Percentiles rank a stretch among this genome's conserved stretches.
phyloP scores from a whole-genome alignment of 257 asterid species.

The Nicotiana obtusifolia region DNA sequence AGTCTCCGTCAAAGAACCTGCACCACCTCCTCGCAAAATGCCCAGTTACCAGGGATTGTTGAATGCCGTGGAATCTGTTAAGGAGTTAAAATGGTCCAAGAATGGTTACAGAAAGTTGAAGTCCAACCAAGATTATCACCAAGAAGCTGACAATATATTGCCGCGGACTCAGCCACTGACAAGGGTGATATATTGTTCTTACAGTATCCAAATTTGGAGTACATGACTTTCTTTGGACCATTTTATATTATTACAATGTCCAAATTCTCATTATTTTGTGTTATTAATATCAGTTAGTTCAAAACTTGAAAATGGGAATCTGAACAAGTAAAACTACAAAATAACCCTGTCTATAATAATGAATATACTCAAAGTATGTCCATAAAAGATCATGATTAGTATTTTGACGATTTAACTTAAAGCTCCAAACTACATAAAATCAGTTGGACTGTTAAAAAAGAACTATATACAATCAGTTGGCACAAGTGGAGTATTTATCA shows the following conservation, averaged over 20 bases:
- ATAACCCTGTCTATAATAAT: neutral
- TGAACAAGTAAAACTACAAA: neutral
- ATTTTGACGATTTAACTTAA: neutral
- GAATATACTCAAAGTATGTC: neutral
- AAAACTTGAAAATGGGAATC: neutral
- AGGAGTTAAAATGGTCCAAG: conserved; percentile 66
- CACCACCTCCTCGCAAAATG: conserved; percentile 56
- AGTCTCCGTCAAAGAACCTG: conserved; percentile 31
- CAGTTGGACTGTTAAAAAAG: neutral
- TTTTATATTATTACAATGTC: neutral
- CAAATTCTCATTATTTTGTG: neutral
- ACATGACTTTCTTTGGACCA: conserved; percentile 1
- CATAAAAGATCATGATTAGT: neutral
- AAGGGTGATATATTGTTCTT: conserved; percentile 33
- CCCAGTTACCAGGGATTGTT: conserved; percentile 75
- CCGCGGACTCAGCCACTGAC: conserved; percentile 56
- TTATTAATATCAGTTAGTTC: neutral
- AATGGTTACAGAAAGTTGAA: conserved; percentile 72
- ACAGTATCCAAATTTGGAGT: neutral
- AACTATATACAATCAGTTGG: neutral
- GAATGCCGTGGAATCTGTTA: conserved; percentile 65
- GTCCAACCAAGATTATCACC: conserved; percentile 34
- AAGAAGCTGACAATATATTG: conserved; percentile 38
- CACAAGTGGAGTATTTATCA: neutral
- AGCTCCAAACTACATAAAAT: neutral